phyloP scores from a whole-genome alignment of 495 filamentous ascomycete species.

The Podospora tetraspora region DNA sequence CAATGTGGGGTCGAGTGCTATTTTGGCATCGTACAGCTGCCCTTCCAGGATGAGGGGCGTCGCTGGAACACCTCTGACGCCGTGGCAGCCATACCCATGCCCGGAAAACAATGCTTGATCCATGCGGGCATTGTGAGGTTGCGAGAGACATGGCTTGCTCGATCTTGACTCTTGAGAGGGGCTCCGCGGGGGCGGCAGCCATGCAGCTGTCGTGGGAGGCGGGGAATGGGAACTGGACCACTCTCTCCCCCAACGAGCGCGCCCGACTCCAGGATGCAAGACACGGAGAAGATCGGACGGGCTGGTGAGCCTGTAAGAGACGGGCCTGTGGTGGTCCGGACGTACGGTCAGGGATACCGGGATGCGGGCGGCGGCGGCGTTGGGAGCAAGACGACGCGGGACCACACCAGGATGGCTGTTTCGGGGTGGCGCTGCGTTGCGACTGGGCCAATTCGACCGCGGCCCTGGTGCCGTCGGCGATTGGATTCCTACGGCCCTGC shows the following conservation, averaged over 20 bases:
- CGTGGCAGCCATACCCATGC: not conserved
- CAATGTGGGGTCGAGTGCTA: conserved; percentile 7
- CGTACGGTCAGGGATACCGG: conserved; percentile 11
- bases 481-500: not conserved
- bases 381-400: conserved; percentile 4
- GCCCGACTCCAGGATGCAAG: not conserved
- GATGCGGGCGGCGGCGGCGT: conserved; percentile 15
- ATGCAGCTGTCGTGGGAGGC: conserved; percentile 8
- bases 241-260: not conserved
- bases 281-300: conserved; percentile 2
- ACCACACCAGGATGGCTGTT: not conserved
- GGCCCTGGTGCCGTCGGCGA: not conserved
- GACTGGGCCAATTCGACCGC: not conserved
- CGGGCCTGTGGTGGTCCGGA: conserved; percentile 2
- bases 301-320: conserved; percentile 10
- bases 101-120: not conserved
- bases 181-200: conserved; percentile 12
- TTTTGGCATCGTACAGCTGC: not conserved
- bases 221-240: conserved; percentile 3
- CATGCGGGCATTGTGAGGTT: not conserved
- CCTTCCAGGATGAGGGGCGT: not conserved
- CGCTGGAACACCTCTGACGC: not conserved
- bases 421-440: not conserved
- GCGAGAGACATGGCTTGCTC: not conserved
- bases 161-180: conserved; percentile 12